Base-by-base conservation (phyloP, 257 asterid species). In the Scutellaria minor region DNA sequence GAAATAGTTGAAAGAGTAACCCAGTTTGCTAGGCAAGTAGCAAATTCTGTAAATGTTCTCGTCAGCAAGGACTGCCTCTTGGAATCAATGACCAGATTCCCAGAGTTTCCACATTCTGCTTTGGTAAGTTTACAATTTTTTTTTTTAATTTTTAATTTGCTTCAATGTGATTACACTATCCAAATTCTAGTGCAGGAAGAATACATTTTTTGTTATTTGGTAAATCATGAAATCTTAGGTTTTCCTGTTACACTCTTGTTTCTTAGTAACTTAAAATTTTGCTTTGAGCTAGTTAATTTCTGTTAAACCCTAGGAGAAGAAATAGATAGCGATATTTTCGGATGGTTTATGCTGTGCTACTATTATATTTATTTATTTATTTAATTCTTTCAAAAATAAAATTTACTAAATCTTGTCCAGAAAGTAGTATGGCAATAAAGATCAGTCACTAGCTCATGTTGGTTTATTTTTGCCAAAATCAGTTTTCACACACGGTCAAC, bases 1-100 rank as follows among this genome's bases (percentile, higher is more conserved):
- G 96, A 90, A 71, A 86, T 95, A 79, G 87, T 83, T 68, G 82
- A 87, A 70, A 83, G 82, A 63, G 89, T 89, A 55, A 45, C 71
- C 42, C 67, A 75, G 59, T 83, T 95, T 72, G 85, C 89, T 65
- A 40, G 31, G 75, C 91, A 72, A 77, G 83, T 89, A 71, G 77
- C 66, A 75, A 66, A 83, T 13, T 81, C 95, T 68, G 74, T 84
- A 52, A 37, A 76, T 75, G 66, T 82, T 80, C 80, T 92, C 52
- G 77, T 83, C 75, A 68, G 75, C 62, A 53, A 68, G 74, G 66
- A 81, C 57, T 68, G 76, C 71, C 96, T 90, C 78, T 73, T 70
- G 64, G 70, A 85, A 68, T 86, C 83, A 75, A 86, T 86, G 89
- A 63, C 75, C 78, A 91, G 84, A 69, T 87, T 92, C 71, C 93